A percentile compares a stretch with the other conserved stretches of the same genome.
phyloP scores from a whole-genome alignment of 2,329 filamentous ascomycete genomes.

The Xylariaceae sp. region DNA sequence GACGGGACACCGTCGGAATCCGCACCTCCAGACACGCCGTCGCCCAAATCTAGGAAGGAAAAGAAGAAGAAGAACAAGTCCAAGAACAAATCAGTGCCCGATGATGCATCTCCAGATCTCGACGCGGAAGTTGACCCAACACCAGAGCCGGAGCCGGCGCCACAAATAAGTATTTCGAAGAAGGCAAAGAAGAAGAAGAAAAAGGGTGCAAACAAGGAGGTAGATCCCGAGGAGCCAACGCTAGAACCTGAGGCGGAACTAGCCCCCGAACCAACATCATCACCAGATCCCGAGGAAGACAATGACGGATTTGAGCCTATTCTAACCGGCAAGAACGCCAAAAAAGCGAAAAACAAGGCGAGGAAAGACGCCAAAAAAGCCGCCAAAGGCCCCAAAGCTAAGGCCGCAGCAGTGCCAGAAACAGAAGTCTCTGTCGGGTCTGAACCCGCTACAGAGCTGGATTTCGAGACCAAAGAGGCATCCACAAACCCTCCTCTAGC shows the following conservation, averaged over 20 bases:
- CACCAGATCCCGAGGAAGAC: not conserved
- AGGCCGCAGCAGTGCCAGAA: not conserved
- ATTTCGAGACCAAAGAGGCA: slow-evolving; percentile 5
- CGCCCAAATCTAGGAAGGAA: slow-evolving; percentile 4
- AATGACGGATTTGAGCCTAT: not conserved
- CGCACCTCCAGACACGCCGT: not conserved
- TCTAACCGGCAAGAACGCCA: not conserved
- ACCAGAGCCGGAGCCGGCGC: not conserved
- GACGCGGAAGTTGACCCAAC: not conserved
- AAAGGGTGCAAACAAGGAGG: slow-evolving; percentile 10
- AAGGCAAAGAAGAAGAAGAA: slow-evolving; percentile 12
- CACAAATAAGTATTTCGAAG: slow-evolving; percentile 4
- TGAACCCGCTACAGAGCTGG: not conserved
- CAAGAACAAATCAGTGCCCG: slow-evolving; percentile 14
- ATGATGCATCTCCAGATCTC: not conserved
- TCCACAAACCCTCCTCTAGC: not conserved
- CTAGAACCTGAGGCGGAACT: slow-evolving; percentile 6
- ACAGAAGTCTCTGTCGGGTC: not conserved
- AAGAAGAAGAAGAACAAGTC: slow-evolving; percentile 17
- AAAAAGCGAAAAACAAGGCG: not conserved
- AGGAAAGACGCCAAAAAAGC: not conserved
- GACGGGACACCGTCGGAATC: slow-evolving; percentile 14
- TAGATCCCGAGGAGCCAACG: slow-evolving; percentile 7
- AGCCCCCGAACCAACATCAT: slow-evolving; percentile 1
- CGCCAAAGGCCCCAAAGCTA: not conserved